These are phyloP conservation scores for Halenospora varia DNA, from an alignment of 495 filamentous ascomycete species.

Conservation along the genomic window DNA sequence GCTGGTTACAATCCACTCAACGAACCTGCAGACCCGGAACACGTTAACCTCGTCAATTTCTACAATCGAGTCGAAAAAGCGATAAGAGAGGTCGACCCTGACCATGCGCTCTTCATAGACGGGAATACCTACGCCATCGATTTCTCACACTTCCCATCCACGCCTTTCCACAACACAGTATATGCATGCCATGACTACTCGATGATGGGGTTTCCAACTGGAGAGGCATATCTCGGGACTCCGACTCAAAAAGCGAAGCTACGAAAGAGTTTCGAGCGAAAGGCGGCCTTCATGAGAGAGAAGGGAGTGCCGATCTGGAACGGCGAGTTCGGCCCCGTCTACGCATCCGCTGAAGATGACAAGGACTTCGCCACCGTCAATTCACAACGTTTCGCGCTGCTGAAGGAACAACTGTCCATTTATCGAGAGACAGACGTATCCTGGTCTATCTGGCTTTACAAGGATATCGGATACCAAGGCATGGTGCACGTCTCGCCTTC, in stretches of 20 bases:
- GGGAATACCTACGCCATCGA: slow-evolving; percentile 63
- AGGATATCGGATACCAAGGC: slow-evolving; percentile 61
- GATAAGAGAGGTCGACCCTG: slow-evolving; percentile 53
- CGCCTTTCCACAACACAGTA: slow-evolving; percentile 45
- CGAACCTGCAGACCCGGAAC: slow-evolving; percentile 57
- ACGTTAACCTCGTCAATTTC: slow-evolving; percentile 49
- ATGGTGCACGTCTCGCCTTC: slow-evolving; percentile 51
- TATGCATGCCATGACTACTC: slow-evolving; percentile 63
- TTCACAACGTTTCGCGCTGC: slow-evolving; percentile 45
- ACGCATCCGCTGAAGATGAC: slow-evolving; percentile 38
- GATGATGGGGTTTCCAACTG: slow-evolving; percentile 51
- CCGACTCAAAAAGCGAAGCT: slow-evolving; percentile 46
- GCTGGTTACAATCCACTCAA: slow-evolving; percentile 67
- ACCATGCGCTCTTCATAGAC: slow-evolving; percentile 62
- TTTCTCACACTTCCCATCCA: slow-evolving; percentile 30
- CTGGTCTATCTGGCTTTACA: slow-evolving; percentile 66
- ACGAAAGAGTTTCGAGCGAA: slow-evolving; percentile 44
- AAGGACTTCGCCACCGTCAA: slow-evolving; percentile 41
- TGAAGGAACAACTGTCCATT: slow-evolving; percentile 52
- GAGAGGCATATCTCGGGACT: slow-evolving; percentile 47
- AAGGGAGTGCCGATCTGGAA: slow-evolving; percentile 58
- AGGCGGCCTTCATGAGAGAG: slow-evolving; percentile 54
- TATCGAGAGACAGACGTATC: slow-evolving; percentile 51
- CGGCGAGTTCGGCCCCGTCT: slow-evolving; percentile 64
- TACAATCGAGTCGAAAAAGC: slow-evolving; percentile 55